phyloP scores from a whole-genome alignment of 2,329 filamentous ascomycete species.

The Cordyceps farinosa region DNA sequence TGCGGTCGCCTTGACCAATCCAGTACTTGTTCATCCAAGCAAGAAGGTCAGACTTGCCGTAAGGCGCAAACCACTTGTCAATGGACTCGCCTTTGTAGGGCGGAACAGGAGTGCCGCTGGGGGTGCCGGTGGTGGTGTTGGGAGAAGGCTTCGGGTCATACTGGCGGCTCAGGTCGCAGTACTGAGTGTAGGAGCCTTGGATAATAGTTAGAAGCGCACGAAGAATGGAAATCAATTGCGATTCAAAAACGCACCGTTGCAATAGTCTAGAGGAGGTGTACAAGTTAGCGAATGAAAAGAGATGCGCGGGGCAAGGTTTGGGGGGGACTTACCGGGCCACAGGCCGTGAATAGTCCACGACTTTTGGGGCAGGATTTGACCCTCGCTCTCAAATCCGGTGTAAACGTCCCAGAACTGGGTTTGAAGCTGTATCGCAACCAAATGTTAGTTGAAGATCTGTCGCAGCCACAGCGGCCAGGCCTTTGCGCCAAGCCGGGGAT shows the following conservation, averaged over 20 bases:
- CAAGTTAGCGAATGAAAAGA: background rate
- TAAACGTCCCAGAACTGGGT: conserved; percentile 65
- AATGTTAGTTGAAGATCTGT: background rate
- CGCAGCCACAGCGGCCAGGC: background rate
- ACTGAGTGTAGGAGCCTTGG: conserved; percentile 59
- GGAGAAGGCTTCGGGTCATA: conserved; percentile 60
- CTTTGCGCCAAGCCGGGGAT: background rate
- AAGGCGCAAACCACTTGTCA: conserved; percentile 54
- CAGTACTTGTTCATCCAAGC: conserved; percentile 64
- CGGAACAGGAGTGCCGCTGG: conserved; percentile 50
- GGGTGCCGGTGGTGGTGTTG: conserved; percentile 58
- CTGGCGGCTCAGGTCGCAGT: conserved; percentile 62
- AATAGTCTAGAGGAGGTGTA: conserved; percentile 35
- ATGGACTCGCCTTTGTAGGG: conserved; percentile 57
- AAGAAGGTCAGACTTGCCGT: conserved; percentile 57
- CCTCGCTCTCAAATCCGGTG: conserved; percentile 55
- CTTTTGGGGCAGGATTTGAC: conserved; percentile 55
- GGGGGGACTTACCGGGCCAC: conserved; percentile 43
- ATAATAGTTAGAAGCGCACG: background rate
- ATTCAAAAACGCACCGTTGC: conserved; percentile 33
- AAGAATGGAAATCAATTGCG: no score
- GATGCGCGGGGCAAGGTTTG: background rate
- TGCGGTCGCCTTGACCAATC: conserved; percentile 55
- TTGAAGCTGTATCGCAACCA: conserved; percentile 34
- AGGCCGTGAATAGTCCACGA: conserved; percentile 59